A percentile compares a stretch with the other conserved stretches of the same genome.
These are phyloP conservation scores for Melampsora larici-populina DNA, from an alignment of 1,284 basidiomycete species.

Conservation along the genomic window DNA sequence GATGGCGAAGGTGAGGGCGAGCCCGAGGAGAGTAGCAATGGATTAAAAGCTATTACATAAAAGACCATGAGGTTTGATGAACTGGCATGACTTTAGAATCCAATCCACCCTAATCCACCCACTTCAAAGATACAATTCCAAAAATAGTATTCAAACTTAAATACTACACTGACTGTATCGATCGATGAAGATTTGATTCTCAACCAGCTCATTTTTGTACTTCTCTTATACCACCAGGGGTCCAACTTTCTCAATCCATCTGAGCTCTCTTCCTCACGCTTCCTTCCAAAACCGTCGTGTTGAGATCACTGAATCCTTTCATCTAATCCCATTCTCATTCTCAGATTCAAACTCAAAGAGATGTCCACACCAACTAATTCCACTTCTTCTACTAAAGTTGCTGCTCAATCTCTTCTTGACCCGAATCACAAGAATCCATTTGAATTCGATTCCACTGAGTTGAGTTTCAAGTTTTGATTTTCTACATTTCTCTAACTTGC, in stretches of 20 bases:
- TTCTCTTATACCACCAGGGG: not conserved
- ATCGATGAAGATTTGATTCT: not conserved
- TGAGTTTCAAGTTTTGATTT: too few relatives aligned
- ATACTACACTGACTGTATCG: too few relatives aligned
- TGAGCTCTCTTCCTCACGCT: too few relatives aligned
- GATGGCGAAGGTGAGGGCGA: too few relatives aligned
- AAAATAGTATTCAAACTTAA: too few relatives aligned
- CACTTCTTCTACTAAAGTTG: constrained; percentile 26
- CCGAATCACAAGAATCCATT: constrained; percentile 41
- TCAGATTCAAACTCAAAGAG: not conserved
- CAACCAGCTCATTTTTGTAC: not conserved
- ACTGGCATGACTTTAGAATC: too few relatives aligned
- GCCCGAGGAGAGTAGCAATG: too few relatives aligned
- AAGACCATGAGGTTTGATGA: too few relatives aligned
- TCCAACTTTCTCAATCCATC: not conserved
- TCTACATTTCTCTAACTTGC: not conserved
- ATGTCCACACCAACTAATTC: not conserved
- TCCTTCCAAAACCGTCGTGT: too few relatives aligned
- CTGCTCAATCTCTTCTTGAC: constrained; percentile 39
- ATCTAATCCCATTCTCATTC: not conserved
- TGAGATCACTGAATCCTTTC: not conserved
- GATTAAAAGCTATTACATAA: too few relatives aligned
- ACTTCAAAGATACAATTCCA: too few relatives aligned
- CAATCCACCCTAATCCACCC: too few relatives aligned
- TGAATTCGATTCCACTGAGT: constrained; percentile 41